Conservation (phyloP, 257 asterid genomes). For the Nicotiana knightiana region DNA sequence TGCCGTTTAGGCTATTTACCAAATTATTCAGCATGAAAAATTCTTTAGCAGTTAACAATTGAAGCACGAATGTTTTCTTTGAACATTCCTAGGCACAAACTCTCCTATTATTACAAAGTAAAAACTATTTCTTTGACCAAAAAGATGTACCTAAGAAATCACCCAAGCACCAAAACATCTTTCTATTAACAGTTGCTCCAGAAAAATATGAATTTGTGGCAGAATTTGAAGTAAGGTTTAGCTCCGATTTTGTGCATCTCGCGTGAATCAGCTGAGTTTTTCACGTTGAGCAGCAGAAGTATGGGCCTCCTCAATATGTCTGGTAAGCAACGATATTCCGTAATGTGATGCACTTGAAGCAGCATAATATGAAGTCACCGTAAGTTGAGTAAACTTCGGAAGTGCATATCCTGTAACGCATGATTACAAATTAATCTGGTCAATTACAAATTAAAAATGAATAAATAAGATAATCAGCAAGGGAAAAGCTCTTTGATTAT, state of each 20-base stretch:
- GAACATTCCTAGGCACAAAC: neutral
- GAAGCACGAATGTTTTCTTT: neutral
- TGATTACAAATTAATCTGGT: neutral
- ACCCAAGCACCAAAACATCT: neutral
- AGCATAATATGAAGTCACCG: slow-evolving; percentile 72
- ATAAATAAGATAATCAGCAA: neutral
- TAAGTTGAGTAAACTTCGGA: slow-evolving; percentile 72
- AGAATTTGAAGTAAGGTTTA: slow-evolving; percentile 20
- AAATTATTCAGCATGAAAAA: neutral
- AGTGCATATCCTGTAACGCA: slow-evolving; percentile 60
- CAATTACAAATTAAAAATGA: neutral
- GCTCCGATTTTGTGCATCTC: slow-evolving; percentile 28
- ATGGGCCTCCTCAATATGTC: slow-evolving; percentile 60
- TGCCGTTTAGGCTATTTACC: neutral
- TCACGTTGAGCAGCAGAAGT: slow-evolving; percentile 37
- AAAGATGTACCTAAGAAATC: neutral
- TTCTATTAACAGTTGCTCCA: neutral
- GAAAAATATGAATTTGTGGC: slow-evolving; percentile 17
- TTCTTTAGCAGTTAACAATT: neutral
- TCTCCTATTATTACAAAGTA: neutral
- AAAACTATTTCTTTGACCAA: neutral
- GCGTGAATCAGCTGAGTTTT: slow-evolving; percentile 42
- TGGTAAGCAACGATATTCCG: slow-evolving; percentile 66
- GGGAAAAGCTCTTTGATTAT: neutral
- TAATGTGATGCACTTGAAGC: slow-evolving; percentile 81